Conservation (phyloP, 257 asterid species). For the Catharanthus roseus region DNA sequence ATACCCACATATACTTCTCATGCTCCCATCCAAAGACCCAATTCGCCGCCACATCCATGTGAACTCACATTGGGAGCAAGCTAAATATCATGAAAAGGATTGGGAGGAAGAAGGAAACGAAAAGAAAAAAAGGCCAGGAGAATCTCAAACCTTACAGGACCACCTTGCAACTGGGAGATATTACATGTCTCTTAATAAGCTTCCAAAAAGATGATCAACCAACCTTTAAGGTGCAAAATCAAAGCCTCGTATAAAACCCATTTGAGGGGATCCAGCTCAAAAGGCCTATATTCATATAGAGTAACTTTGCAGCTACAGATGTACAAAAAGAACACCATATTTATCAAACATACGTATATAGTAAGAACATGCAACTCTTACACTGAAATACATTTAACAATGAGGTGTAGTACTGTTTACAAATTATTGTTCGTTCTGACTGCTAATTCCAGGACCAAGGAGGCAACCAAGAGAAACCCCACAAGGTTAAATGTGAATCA, state of each 20-base stretch:
- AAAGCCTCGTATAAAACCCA: conserved; percentile 12
- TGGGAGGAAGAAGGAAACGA: not conserved
- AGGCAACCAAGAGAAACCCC: conserved; percentile 19
- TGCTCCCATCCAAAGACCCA: not conserved
- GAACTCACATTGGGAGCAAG: not conserved
- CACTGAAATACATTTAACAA: conserved; percentile 28
- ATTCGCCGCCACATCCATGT: not conserved
- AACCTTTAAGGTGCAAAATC: not conserved
- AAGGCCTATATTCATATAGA: conserved; percentile 27
- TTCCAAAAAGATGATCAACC: not conserved
- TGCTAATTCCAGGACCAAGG: conserved; percentile 29
- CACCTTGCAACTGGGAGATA: not conserved
- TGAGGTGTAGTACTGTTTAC: conserved; percentile 42
- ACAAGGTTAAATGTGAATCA: conserved; percentile 25
- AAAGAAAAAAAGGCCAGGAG: not conserved
- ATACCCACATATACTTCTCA: too few species aligned
- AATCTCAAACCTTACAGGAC: not conserved
- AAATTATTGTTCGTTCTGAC: conserved; percentile 37
- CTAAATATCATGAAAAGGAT: not conserved
- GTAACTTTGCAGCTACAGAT: conserved; percentile 40
- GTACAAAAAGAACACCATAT: conserved; percentile 25
- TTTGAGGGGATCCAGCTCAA: conserved; percentile 18
- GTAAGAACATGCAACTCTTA: conserved; percentile 26
- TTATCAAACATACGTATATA: conserved; percentile 30
- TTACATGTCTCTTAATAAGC: conserved; percentile 1